Evolutionary conservation across 1,284 basidiomycete genomes (phyloP).

Genomic region (Omphalotus olearius): DNA sequence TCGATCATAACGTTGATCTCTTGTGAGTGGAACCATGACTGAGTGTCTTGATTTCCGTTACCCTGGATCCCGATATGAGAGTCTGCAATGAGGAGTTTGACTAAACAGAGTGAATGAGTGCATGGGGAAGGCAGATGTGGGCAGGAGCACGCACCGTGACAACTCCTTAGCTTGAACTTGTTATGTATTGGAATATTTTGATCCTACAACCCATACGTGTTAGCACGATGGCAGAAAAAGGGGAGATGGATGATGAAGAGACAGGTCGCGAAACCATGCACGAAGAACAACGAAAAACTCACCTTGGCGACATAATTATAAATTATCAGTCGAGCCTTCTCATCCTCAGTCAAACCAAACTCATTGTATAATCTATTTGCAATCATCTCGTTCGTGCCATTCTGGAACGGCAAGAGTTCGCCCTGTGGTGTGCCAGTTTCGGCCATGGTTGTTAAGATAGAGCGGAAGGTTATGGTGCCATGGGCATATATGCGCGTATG

Average conservation of each 20-base stretch:
- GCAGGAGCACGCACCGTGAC: constrained; percentile 34
- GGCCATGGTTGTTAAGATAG: too few relatives aligned
- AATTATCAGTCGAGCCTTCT: constrained; percentile 44
- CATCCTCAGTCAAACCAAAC: constrained; percentile 27
- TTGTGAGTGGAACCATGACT: constrained; percentile 77
- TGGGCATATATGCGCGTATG: too few relatives aligned
- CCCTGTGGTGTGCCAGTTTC: constrained; percentile 29
- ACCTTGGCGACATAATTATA: constrained; percentile 62
- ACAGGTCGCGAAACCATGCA: too few relatives aligned
- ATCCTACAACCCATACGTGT: constrained; percentile 30
- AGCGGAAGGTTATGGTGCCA: too few relatives aligned
- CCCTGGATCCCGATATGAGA: constrained; percentile 69
- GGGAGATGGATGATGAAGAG: too few relatives aligned
- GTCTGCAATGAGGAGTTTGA: constrained; percentile 76
- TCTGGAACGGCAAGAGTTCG: constrained; percentile 73
- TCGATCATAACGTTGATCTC: constrained; percentile 80
- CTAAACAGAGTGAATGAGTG: constrained; percentile 13
- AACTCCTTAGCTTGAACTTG: constrained; percentile 71
- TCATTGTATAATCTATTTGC: constrained; percentile 60
- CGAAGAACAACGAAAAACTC: too few relatives aligned
- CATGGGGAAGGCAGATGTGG: too few relatives aligned
- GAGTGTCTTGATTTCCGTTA: constrained; percentile 69
- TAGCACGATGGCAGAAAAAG: too few relatives aligned
- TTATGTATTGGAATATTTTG: constrained; percentile 72
- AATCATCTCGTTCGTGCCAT: constrained; percentile 79